Evolutionary conservation across 2,329 filamentous ascomycete genomes (phyloP).

Genomic region (Corinectria fuckeliana): DNA sequence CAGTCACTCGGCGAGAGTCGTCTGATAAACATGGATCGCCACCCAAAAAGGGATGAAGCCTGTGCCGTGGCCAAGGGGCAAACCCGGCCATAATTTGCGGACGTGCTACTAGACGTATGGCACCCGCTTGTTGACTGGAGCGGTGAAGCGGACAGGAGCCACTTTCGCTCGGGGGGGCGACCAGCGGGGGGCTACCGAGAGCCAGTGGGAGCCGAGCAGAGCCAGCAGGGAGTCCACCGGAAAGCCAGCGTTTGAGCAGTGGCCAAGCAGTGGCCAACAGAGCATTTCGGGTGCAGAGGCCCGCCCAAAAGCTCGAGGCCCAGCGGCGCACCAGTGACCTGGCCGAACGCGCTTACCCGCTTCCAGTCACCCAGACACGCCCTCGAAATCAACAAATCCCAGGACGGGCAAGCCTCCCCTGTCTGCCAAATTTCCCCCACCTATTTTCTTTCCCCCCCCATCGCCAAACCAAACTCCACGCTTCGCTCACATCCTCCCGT

Average conservation of each 20-base stretch:
- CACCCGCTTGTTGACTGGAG: constrained; percentile 21
- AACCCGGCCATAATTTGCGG: constrained; percentile 20
- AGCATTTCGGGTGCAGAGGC: constrained; percentile 12
- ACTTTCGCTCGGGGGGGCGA: constrained; percentile 9
- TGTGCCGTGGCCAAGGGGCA: constrained; percentile 9
- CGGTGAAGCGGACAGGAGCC: constrained; percentile 21
- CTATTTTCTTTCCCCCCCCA: constrained; percentile 48
- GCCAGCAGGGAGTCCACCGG: constrained; percentile 5
- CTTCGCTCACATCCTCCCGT: constrained; percentile 37
- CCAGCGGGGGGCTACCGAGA: not conserved
- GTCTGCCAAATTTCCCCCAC: constrained; percentile 56
- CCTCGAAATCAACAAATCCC: constrained; percentile 51
- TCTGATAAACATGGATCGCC: constrained; percentile 37
- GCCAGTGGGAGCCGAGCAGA: constrained; percentile 2
- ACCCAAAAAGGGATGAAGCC: constrained; percentile 11
- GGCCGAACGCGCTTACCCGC: constrained; percentile 44
- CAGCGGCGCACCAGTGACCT: constrained; percentile 28
- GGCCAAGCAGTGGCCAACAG: not conserved
- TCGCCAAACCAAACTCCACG: constrained; percentile 38
- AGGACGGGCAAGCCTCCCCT: constrained; percentile 42
- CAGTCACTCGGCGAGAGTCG: constrained; percentile 32
- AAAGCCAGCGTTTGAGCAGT: not conserved
- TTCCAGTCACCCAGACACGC: constrained; percentile 42
- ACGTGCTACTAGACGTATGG: constrained; percentile 8
- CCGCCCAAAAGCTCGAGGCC: constrained; percentile 16